Percentiles rank a stretch among this genome's conserved stretches.
Conservation (phyloP, 257 asterid genomes). For the Parsonsia alboflavescens region DNA sequence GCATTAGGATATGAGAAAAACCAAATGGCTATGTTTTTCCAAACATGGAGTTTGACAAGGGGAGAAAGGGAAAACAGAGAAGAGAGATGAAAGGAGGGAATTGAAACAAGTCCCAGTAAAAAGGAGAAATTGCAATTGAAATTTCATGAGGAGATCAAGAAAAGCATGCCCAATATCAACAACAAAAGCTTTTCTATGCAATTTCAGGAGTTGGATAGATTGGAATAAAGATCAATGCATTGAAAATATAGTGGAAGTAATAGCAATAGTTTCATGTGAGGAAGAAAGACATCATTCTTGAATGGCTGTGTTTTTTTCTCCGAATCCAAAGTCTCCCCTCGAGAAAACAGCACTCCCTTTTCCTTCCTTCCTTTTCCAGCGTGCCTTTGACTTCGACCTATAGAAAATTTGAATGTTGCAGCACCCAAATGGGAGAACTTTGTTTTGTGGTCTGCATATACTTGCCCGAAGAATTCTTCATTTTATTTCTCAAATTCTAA, state of each 20-base stretch:
- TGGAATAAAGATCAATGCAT: not conserved
- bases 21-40: not conserved
- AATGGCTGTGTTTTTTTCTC: too few species aligned
- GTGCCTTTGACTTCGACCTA: constrained; percentile 4
- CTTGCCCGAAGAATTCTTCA: too few species aligned
- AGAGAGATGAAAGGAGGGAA: not conserved
- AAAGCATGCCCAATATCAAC: too few species aligned
- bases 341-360: not conserved
- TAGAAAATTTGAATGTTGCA: not conserved
- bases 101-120: not conserved
- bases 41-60: not conserved
- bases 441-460: too few species aligned
- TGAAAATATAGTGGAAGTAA: not conserved
- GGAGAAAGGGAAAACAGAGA: not conserved
- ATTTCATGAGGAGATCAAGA: not conserved
- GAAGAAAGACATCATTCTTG: not conserved
- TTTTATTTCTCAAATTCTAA: too few species aligned
- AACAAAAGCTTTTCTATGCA: not conserved
- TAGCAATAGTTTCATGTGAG: not conserved
- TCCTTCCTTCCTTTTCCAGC: not conserved
- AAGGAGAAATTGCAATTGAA: not conserved
- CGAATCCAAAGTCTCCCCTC: not conserved
- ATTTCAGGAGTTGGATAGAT: not conserved
- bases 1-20: not conserved
- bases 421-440: too few species aligned